Percentiles rank a stretch among this genome's conserved stretches.
Conservation (phyloP, 2,329 filamentous ascomycete genomes). For the Tolypocladium guangdongense region DNA sequence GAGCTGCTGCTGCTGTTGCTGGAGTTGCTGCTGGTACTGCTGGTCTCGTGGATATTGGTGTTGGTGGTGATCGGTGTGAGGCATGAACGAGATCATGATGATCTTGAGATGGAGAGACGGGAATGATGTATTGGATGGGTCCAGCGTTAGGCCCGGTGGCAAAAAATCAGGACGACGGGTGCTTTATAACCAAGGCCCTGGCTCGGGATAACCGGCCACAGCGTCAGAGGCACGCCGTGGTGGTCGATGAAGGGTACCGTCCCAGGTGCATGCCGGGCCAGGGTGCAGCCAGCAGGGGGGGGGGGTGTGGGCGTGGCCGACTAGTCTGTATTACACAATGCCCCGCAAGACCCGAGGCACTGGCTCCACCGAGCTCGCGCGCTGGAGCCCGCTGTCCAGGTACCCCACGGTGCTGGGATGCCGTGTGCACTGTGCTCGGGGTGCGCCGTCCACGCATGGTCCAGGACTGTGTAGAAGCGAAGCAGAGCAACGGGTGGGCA, state of each 20-base stretch:
- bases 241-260: not conserved
- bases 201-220: slow-evolving; percentile 1
- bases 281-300: not conserved
- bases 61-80: not conserved
- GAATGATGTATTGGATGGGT: not conserved
- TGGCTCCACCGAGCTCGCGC: not conserved
- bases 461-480: not conserved
- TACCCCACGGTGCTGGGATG: not conserved
- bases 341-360: slow-evolving; percentile 2
- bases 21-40: not conserved
- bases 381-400: not conserved
- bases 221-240: slow-evolving; percentile 1
- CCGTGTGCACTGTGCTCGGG: not conserved
- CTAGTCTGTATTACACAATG: not conserved
- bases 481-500: too few relatives aligned
- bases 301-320: not conserved
- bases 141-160: not conserved
- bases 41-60: slow-evolving; percentile 1
- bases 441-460: not conserved
- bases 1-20: not conserved
- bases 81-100: slow-evolving; percentile 2
- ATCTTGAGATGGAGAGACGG: not conserved
- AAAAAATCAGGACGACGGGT: not conserved
- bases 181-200: slow-evolving; percentile 1
- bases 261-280: not conserved